Conservation (phyloP, 75 land plant species). For the Pinus albicaulis region DNA sequence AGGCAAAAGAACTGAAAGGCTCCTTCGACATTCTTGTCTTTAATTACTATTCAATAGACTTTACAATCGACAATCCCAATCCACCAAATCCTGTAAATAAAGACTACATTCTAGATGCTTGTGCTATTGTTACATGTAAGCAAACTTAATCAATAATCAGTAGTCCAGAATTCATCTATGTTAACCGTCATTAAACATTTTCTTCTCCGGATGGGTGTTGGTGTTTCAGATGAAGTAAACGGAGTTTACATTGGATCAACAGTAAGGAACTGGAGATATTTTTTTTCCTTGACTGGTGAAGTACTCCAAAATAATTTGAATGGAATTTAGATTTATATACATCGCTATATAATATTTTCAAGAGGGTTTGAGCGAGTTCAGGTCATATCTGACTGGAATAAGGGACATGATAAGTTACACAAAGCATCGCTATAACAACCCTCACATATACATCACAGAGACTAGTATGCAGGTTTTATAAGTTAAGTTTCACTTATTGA, state of each 20-base stretch:
- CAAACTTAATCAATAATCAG: neutral
- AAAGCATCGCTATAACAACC: slow-evolving; percentile 51
- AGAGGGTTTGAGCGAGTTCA: slow-evolving; percentile 53
- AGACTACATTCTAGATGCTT: neutral
- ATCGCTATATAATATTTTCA: slow-evolving; percentile 13
- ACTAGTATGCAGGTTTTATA: slow-evolving; percentile 49
- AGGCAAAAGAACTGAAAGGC: slow-evolving; percentile 29
- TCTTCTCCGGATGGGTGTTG: neutral
- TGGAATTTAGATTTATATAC: too few species aligned
- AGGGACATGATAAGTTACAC: slow-evolving; percentile 38
- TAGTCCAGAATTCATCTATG: slow-evolving; percentile 4
- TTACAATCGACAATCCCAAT: slow-evolving; percentile 2
- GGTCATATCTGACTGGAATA: slow-evolving; percentile 62
- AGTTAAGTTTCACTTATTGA: too few species aligned
- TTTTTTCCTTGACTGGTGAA: neutral
- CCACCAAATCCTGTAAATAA: neutral
- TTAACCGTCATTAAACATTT: neutral
- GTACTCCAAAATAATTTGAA: too few species aligned
- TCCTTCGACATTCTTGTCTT: slow-evolving; percentile 41
- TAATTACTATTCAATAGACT: slow-evolving; percentile 33
- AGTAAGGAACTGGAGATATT: slow-evolving; percentile 4
- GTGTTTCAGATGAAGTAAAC: slow-evolving; percentile 14
- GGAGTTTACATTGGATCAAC: slow-evolving; percentile 50
- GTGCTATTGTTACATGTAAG: slow-evolving; percentile 12
- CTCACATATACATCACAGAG: slow-evolving; percentile 65